A percentile compares a stretch with the other conserved stretches of the same genome.
These are phyloP conservation scores for Schizothecium vesticola DNA, from an alignment of 495 filamentous ascomycete species.

Conservation along the genomic window DNA sequence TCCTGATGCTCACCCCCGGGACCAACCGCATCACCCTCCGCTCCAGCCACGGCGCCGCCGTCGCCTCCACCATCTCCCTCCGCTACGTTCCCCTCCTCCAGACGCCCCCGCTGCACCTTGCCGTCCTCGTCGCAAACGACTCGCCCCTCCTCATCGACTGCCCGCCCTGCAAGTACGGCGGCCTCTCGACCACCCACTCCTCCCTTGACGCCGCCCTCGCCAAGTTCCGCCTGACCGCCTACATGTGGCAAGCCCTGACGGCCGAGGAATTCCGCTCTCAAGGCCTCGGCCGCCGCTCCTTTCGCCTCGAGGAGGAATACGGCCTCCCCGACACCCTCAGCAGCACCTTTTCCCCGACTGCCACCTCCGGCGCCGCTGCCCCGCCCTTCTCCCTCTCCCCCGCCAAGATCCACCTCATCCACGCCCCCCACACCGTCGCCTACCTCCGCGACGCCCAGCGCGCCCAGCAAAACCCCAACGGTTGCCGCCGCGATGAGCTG, in stretches of 20 bases:
- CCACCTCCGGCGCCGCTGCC: neutral
- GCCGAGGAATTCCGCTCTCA: conserved; percentile 45
- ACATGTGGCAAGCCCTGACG: conserved; percentile 48
- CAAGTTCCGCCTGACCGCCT: conserved; percentile 48
- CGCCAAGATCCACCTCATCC: conserved; percentile 45
- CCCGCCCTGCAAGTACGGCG: conserved; percentile 24
- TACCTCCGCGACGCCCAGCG: conserved; percentile 31
- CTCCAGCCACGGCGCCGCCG: neutral
- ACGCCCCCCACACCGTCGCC: conserved; percentile 36
- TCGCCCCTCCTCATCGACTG: conserved; percentile 7
- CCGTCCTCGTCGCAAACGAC: conserved; percentile 40
- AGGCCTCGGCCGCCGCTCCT: conserved; percentile 44
- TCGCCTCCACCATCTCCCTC: conserved; percentile 4
- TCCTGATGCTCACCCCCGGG: conserved; percentile 66
- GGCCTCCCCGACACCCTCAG: conserved; percentile 31
- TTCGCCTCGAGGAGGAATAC: conserved; percentile 47
- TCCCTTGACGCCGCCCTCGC: conserved; percentile 40
- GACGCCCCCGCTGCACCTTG: conserved; percentile 48
- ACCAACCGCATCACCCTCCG: conserved; percentile 52
- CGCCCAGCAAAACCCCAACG: conserved; percentile 34
- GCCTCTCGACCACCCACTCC: conserved; percentile 33
- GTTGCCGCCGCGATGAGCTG: conserved; percentile 23
- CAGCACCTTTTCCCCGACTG: conserved; percentile 15
- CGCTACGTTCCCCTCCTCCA: conserved; percentile 17
- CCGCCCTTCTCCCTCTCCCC: conserved; percentile 17